Conservation (phyloP, 2,329 filamentous ascomycete genomes). For the Uncinocarpus reesii region DNA sequence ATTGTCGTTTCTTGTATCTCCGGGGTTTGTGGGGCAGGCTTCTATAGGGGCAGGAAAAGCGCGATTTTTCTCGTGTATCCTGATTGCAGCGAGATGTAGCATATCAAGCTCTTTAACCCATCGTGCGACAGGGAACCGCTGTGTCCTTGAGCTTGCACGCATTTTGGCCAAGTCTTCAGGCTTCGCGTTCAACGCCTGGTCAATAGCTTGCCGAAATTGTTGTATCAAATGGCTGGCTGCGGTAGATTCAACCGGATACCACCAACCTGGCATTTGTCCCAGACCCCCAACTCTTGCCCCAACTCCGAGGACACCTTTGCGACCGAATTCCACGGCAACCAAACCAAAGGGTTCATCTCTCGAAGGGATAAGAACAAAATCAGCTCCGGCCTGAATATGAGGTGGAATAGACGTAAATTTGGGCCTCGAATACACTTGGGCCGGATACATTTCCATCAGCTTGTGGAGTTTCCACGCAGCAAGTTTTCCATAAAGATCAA, state of each 20-base stretch:
- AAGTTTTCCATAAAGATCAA: conserved; percentile 59
- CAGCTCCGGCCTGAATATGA: conserved; percentile 57
- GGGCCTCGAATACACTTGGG: conserved; percentile 56
- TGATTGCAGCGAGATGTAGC: conserved; percentile 51
- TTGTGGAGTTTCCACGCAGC: conserved; percentile 54
- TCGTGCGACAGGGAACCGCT: conserved; percentile 57
- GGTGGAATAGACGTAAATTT: conserved; percentile 58
- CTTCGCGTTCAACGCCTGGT: conserved; percentile 50
- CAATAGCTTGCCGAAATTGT: conserved; percentile 56
- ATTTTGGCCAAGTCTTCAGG: conserved; percentile 49
- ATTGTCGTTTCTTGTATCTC: not conserved
- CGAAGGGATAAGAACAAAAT: conserved; percentile 58
- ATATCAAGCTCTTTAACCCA: conserved; percentile 57
- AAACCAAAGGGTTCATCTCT: conserved; percentile 60
- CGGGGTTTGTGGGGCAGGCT: not conserved
- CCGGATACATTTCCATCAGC: conserved; percentile 57
- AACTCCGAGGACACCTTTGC: conserved; percentile 57
- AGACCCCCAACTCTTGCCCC: conserved; percentile 57
- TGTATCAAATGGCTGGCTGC: conserved; percentile 53
- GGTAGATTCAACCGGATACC: conserved; percentile 58
- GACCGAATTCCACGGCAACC: conserved; percentile 58
- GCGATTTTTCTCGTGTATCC: conserved; percentile 42
- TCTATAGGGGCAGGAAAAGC: not conserved
- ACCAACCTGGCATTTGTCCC: conserved; percentile 62
- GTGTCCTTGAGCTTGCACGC: conserved; percentile 54